A percentile compares a stretch with the other conserved stretches of the same genome.
Conservation (phyloP, 2,329 filamentous ascomycete species). For the Alternaria gaisen region DNA sequence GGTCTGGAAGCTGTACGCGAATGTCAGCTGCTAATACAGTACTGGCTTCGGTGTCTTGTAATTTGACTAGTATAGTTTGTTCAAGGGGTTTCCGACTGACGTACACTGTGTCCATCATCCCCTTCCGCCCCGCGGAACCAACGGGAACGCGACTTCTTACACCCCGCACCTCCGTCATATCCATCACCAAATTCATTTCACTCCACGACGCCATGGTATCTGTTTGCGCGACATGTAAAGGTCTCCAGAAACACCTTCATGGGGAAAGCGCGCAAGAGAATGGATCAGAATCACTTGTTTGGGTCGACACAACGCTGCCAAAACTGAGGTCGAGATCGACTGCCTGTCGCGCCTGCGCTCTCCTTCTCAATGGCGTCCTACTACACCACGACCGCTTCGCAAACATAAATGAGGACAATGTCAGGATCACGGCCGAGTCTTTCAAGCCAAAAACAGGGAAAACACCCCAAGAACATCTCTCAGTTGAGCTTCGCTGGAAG, state of each 20-base stretch:
- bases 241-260: slow-evolving; percentile 43
- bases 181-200: background rate
- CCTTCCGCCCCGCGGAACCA: slow-evolving; percentile 19
- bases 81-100: slow-evolving; percentile 17
- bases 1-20: slow-evolving; percentile 16
- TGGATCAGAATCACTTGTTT: slow-evolving; percentile 27
- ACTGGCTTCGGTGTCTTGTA: slow-evolving; percentile 1
- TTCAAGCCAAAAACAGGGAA: slow-evolving; percentile 27
- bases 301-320: slow-evolving; percentile 43
- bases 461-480: slow-evolving; percentile 43
- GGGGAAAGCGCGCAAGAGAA: slow-evolving; percentile 25
- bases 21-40: slow-evolving; percentile 17
- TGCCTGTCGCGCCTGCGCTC: slow-evolving; percentile 44
- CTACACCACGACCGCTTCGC: slow-evolving; percentile 45
- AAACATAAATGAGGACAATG: slow-evolving; percentile 32
- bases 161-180: slow-evolving; percentile 14
- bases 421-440: slow-evolving; percentile 41
- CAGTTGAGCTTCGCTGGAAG: slow-evolving; percentile 47
- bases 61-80: slow-evolving; percentile 6
- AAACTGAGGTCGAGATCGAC: slow-evolving; percentile 40
- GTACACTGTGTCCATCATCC: slow-evolving; percentile 14
- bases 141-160: slow-evolving; percentile 19
- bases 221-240: slow-evolving; percentile 45
- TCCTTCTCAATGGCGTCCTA: slow-evolving; percentile 46
- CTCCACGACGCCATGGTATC: slow-evolving; percentile 36